Percentiles rank a stretch among this genome's conserved stretches.
phyloP scores from a whole-genome alignment of 208 protist species.

The Trichomonas tenax region DNA sequence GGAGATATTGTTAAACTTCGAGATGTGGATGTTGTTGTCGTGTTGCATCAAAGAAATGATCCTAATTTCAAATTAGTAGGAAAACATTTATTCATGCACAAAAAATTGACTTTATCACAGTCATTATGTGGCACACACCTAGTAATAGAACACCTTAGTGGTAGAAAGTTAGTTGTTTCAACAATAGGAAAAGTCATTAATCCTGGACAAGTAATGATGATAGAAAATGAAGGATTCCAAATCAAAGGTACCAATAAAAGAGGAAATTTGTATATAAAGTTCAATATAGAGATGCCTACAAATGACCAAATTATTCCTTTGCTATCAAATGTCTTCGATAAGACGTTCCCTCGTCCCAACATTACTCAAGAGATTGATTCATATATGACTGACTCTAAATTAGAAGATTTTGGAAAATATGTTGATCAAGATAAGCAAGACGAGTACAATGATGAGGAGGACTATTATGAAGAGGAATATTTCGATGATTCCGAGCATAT shows the following conservation, averaged over 20 bases:
- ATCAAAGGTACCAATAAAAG: neutral
- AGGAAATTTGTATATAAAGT: neutral
- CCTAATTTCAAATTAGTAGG: neutral
- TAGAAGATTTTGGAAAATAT: neutral
- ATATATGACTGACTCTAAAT: neutral
- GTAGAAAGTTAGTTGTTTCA: neutral
- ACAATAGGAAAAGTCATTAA: neutral
- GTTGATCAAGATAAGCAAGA: neutral
- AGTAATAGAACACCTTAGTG: neutral
- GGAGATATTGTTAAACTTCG: neutral
- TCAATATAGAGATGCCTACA: constrained; percentile 1
- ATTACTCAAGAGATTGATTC: neutral
- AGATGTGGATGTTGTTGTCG: neutral
- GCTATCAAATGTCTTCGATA: neutral
- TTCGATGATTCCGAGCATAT: neutral
- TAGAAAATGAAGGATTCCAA: constrained; percentile 13
- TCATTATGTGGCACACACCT: neutral
- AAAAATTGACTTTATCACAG: neutral
- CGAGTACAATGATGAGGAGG: neutral
- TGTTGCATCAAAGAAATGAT: neutral
- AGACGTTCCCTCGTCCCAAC: neutral
- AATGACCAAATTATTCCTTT: neutral
- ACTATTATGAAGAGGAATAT: neutral
- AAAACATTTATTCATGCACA: neutral
- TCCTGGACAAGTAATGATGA: neutral